Percentiles rank a stretch among this genome's conserved stretches.
Conservation (phyloP, 2,329 filamentous ascomycete species). For the Calonectria pauciramosa region DNA sequence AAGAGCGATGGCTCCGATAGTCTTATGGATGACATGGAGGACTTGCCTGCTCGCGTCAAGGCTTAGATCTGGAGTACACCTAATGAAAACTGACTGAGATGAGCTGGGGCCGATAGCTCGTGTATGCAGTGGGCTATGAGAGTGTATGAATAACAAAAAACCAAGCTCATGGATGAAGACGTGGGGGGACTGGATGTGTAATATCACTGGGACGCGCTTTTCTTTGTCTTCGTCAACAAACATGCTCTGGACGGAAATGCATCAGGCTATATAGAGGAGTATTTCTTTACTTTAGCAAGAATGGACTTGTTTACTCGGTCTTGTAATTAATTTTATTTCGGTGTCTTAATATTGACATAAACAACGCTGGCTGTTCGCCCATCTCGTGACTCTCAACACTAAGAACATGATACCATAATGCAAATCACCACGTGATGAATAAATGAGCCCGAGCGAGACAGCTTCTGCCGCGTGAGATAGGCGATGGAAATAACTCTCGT, state of each 20-base stretch:
- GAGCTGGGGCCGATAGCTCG: background rate
- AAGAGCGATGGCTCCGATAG: constrained; percentile 47
- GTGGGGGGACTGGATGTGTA: constrained; percentile 26
- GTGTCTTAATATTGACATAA: background rate
- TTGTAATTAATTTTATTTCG: constrained; percentile 1
- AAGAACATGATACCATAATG: background rate
- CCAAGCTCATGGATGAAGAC: constrained; percentile 23
- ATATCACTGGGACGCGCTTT: constrained; percentile 21
- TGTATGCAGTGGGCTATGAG: background rate
- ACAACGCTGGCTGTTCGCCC: background rate
- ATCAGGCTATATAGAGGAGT: constrained; percentile 8
- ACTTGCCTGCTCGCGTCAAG: constrained; percentile 53
- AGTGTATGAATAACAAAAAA: constrained; percentile 11
- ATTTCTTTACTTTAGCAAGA: background rate
- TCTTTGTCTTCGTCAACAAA: constrained; percentile 23
- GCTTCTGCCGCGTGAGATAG: background rate
- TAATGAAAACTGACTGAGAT: background rate
- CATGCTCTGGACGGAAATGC: background rate
- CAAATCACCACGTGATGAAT: background rate
- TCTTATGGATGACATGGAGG: constrained; percentile 61
- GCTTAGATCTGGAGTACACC: constrained; percentile 10
- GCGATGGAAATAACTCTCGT: background rate
- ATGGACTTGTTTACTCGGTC: background rate
- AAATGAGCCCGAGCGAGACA: background rate
- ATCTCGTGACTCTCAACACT: too few relatives aligned